Percentiles rank a stretch among this genome's conserved stretches.
These are phyloP conservation scores for Penicillium samsonianum DNA, from an alignment of 495 filamentous ascomycete genomes.

Conservation along the genomic window DNA sequence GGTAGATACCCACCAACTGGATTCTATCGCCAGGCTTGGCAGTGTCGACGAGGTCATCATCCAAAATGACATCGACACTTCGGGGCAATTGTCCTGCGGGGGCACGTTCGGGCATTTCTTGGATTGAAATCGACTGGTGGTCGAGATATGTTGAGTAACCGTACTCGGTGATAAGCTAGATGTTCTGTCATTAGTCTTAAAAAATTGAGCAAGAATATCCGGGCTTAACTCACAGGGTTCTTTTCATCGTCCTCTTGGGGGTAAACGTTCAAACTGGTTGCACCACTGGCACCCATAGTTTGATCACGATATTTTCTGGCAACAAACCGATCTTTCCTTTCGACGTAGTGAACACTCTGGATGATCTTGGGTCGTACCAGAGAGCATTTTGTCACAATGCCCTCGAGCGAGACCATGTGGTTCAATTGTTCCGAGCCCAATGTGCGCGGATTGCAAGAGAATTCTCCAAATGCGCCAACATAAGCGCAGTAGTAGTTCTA, in stretches of 20 bases:
- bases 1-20: constrained; percentile 91
- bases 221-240: constrained; percentile 52
- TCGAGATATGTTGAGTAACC: constrained; percentile 94
- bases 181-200: constrained; percentile 13
- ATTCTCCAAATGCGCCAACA: constrained; percentile 92
- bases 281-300: constrained; percentile 90
- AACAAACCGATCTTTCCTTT: constrained; percentile 78
- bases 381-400: constrained; percentile 95
- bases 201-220: background rate
- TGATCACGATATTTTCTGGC: constrained; percentile 89
- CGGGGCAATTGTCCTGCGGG: constrained; percentile 94
- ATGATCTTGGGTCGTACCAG: constrained; percentile 95
- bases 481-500: constrained; percentile 92
- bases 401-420: constrained; percentile 94
- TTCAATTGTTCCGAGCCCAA: constrained; percentile 86
- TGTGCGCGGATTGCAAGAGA: constrained; percentile 91
- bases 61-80: constrained; percentile 95
- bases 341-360: constrained; percentile 95
- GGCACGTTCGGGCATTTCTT: constrained; percentile 98
- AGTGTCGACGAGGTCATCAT: constrained; percentile 94
- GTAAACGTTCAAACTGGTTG: constrained; percentile 86
- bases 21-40: constrained; percentile 96
- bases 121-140: constrained; percentile 96
- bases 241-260: constrained; percentile 90
- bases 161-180: constrained; percentile 84